Percentiles rank a stretch among this genome's conserved stretches.
These are phyloP conservation scores for Tricholoma sp. DNA, from an alignment of 768 basidiomycete genomes.

Conservation along the genomic window DNA sequence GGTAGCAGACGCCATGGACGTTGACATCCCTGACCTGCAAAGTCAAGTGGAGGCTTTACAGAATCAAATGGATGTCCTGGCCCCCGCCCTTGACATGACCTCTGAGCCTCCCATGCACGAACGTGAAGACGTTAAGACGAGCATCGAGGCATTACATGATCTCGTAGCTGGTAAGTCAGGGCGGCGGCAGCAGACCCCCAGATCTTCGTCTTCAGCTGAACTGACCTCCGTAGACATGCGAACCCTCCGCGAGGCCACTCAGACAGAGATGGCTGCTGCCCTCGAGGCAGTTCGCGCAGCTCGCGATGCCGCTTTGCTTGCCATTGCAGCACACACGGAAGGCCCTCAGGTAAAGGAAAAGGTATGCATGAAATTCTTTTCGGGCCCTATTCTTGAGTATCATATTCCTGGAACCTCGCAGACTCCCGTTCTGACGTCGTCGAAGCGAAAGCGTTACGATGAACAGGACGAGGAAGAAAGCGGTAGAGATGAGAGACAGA, in stretches of 20 bases:
- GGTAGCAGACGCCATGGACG: constrained; percentile 23
- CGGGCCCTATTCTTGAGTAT: constrained; percentile 10
- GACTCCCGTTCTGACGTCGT: constrained; percentile 29
- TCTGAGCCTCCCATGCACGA: constrained; percentile 10
- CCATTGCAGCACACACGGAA: constrained; percentile 25
- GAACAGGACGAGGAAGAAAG: constrained; percentile 28
- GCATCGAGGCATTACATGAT: constrained; percentile 29
- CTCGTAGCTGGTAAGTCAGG: constrained; percentile 36
- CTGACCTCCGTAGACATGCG: constrained; percentile 37
- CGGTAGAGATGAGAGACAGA: constrained; percentile 27
- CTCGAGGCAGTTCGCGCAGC: constrained; percentile 38
- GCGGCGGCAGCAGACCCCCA: constrained; percentile 8
- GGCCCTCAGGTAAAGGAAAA: constrained; percentile 21
- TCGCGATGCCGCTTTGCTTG: constrained; percentile 32
- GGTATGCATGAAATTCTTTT: background rate
- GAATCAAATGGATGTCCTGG: constrained; percentile 18
- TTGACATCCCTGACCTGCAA: constrained; percentile 29
- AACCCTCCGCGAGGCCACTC: constrained; percentile 34
- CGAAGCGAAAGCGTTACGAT: constrained; percentile 61
- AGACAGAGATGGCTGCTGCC: constrained; percentile 41
- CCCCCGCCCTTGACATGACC: constrained; percentile 3
- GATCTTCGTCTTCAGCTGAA: constrained; percentile 1
- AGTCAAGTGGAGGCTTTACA: constrained; percentile 34
- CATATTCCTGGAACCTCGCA: constrained; percentile 19
- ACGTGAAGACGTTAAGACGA: constrained; percentile 23